phyloP scores from a whole-genome alignment of 2,329 filamentous ascomycete species.

The Aspergillus sergii region DNA sequence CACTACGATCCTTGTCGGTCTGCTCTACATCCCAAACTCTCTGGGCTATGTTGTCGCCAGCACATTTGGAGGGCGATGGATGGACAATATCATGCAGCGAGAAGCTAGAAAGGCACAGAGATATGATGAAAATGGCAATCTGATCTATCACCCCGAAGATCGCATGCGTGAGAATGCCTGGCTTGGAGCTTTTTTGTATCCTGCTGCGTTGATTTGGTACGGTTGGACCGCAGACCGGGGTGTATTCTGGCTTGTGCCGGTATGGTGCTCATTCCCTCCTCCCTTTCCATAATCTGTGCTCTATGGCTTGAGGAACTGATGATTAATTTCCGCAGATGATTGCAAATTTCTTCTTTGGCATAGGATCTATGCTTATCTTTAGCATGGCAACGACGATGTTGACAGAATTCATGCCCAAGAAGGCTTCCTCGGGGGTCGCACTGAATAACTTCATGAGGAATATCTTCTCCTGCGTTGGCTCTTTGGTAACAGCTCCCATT shows the following conservation, averaged over 20 bases:
- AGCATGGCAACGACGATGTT: constrained; percentile 76
- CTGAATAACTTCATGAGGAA: constrained; percentile 82
- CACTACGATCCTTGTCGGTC: constrained; percentile 67
- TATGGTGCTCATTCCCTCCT: constrained; percentile 27
- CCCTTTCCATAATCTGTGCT: not conserved
- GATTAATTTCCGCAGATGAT: constrained; percentile 46
- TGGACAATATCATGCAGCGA: constrained; percentile 77
- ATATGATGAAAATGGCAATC: constrained; percentile 66
- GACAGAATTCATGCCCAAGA: constrained; percentile 77
- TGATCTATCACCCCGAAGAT: constrained; percentile 75
- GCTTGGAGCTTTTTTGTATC: constrained; percentile 72
- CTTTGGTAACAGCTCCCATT: constrained; percentile 69
- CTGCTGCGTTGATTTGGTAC: constrained; percentile 71
- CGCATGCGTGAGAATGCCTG: constrained; percentile 81
- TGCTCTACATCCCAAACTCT: constrained; percentile 76
- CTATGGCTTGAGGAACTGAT: constrained; percentile 7
- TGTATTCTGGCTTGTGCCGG: constrained; percentile 63
- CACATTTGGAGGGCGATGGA: constrained; percentile 73
- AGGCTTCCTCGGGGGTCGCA: constrained; percentile 72
- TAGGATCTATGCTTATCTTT: constrained; percentile 79
- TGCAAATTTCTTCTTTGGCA: constrained; percentile 73
- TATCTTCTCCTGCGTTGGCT: constrained; percentile 73
- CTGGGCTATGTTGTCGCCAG: constrained; percentile 72
- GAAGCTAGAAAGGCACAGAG: constrained; percentile 71
- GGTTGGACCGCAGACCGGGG: constrained; percentile 72